Percentiles rank a stretch among this genome's conserved stretches.
phyloP scores from a whole-genome alignment of 1,284 basidiomycete species.

The Ustilago loliicola region DNA sequence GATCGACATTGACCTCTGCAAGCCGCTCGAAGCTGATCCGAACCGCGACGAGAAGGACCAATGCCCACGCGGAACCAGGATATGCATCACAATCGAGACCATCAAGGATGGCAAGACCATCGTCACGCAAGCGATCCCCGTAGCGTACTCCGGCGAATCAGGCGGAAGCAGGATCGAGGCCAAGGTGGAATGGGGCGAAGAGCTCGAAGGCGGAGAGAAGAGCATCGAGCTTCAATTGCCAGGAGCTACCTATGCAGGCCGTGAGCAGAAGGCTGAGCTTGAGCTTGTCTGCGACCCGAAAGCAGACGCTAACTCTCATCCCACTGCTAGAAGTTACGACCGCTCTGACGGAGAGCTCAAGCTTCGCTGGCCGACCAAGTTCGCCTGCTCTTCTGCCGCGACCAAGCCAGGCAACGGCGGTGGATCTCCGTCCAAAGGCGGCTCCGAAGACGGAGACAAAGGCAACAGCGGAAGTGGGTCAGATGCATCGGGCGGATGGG shows the following conservation, averaged over 20 bases:
- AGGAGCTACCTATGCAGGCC: constrained; percentile 40
- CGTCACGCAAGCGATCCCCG: constrained; percentile 54
- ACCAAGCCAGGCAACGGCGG: constrained; percentile 30
- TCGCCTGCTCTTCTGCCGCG: constrained; percentile 44
- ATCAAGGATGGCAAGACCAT: constrained; percentile 52
- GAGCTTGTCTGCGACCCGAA: constrained; percentile 54
- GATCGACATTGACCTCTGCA: constrained; percentile 54
- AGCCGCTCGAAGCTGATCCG: constrained; percentile 38
- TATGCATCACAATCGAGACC: constrained; percentile 54
- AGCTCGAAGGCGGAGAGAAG: constrained; percentile 51
- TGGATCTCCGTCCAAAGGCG: constrained; percentile 27
- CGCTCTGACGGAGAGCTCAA: constrained; percentile 47
- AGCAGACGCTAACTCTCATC: constrained; percentile 43
- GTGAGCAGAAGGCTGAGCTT: constrained; percentile 46
- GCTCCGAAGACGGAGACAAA: constrained; percentile 13
- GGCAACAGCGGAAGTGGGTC: constrained; percentile 15
- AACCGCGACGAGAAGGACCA: constrained; percentile 45
- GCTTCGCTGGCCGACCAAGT: constrained; percentile 52
- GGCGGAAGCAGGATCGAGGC: constrained; percentile 46
- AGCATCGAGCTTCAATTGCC: constrained; percentile 45
- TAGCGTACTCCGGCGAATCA: constrained; percentile 49
- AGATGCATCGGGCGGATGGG: constrained; percentile 33
- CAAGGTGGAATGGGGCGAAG: constrained; percentile 44
- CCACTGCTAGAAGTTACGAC: constrained; percentile 45
- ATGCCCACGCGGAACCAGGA: constrained; percentile 53